A percentile compares a stretch with the other conserved stretches of the same genome.
Conservation (phyloP, 2,329 filamentous ascomycete species). For the Fusarium mangiferae region DNA sequence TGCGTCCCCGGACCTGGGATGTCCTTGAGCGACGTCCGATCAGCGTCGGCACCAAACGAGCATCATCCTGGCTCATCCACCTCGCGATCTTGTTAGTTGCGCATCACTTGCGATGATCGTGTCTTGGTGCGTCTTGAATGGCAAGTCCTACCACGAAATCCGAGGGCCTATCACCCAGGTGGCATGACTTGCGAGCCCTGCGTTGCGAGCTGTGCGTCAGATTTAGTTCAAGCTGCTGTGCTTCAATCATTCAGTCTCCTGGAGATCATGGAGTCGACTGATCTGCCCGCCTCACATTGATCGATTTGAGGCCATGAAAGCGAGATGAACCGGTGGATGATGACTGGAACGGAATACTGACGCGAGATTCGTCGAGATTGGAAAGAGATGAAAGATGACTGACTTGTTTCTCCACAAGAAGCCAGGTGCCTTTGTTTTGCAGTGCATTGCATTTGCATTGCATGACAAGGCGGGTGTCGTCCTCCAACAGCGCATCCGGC, state of each 20-base stretch:
- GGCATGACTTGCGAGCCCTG: conserved; percentile 46
- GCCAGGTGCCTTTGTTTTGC: conserved; percentile 21
- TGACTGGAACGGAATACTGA: conserved; percentile 21
- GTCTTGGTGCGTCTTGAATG: conserved; percentile 2
- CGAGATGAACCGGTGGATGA: conserved; percentile 30
- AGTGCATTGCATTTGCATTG: conserved; percentile 38
- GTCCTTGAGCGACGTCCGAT: conserved; percentile 20
- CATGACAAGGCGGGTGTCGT: conserved; percentile 33
- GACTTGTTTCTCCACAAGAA: conserved; percentile 28
- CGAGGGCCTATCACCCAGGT: conserved; percentile 10
- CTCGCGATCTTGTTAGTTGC: conserved; percentile 25
- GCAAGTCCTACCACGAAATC: conserved; percentile 2
- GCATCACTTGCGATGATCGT: conserved; percentile 21
- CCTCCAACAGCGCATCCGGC: conserved; percentile 27
- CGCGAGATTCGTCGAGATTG: conserved; percentile 36
- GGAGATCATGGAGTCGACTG: conserved; percentile 11
- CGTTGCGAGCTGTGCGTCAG: conserved; percentile 41
- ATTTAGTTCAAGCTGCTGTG: conserved; percentile 23
- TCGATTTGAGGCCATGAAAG: conserved; percentile 26
- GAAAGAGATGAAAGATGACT: conserved; percentile 9
- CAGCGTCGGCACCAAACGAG: conserved; percentile 24
- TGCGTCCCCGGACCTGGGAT: conserved; percentile 24
- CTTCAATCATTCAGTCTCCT: conserved; percentile 26
- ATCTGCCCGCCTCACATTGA: conserved; percentile 32
- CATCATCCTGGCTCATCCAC: conserved; percentile 11